These are phyloP conservation scores for Colletotrichum musicola DNA, from an alignment of 2,329 filamentous ascomycete genomes.

Conservation along the genomic window DNA sequence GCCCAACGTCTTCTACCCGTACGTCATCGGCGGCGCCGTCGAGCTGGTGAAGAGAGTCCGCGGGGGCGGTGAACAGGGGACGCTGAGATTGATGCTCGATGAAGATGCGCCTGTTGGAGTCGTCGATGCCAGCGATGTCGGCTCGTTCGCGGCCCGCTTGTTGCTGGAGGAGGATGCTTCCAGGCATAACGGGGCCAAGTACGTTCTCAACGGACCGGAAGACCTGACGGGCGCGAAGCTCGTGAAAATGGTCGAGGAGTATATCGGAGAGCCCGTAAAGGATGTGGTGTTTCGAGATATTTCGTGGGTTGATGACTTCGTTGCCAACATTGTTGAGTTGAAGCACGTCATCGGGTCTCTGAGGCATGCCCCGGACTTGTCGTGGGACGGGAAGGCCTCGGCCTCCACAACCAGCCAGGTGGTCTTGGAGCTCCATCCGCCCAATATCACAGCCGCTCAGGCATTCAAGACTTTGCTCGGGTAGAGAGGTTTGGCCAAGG, in stretches of 20 bases:
- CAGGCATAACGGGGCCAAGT: conserved; percentile 49
- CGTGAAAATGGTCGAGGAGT: conserved; percentile 50
- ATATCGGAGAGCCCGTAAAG: conserved; percentile 44
- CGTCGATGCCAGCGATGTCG: conserved; percentile 50
- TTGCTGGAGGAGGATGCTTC: conserved; percentile 46
- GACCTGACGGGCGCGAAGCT: conserved; percentile 52
- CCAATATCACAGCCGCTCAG: conserved; percentile 37
- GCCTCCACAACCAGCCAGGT: conserved; percentile 45
- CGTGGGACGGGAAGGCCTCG: conserved; percentile 49
- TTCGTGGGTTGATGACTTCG: conserved; percentile 46
- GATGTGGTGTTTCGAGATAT: conserved; percentile 48
- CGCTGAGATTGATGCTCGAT: conserved; percentile 45
- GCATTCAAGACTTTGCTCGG: background rate
- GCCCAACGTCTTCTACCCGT: conserved; percentile 45
- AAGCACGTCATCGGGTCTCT: conserved; percentile 48
- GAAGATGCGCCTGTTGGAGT: conserved; percentile 47
- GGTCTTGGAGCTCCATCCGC: conserved; percentile 46
- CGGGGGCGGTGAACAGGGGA: conserved; percentile 47
- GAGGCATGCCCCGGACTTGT: conserved; percentile 41
- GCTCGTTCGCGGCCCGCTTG: conserved; percentile 51
- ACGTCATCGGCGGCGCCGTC: conserved; percentile 43
- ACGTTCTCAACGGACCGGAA: conserved; percentile 55
- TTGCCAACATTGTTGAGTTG: conserved; percentile 38
- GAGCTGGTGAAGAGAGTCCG: conserved; percentile 50
- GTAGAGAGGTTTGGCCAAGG: too few relatives aligned